These are phyloP conservation scores for Heteromeles arbutifolia DNA, from an alignment of 306 rosid species.

Conservation along the genomic window DNA sequence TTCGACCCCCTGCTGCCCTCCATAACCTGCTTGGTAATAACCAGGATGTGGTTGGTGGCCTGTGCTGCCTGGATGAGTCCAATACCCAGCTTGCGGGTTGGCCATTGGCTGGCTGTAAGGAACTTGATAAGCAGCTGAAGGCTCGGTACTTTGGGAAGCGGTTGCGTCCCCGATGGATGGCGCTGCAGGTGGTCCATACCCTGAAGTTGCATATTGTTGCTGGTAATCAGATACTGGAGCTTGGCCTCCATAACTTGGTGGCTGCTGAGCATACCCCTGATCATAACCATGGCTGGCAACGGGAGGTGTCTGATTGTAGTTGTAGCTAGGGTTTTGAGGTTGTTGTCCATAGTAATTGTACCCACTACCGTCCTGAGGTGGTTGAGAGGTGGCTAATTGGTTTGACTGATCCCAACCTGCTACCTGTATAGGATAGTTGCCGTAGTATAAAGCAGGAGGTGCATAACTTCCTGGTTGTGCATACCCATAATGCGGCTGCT, in stretches of 20 bases:
- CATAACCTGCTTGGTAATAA: constrained; percentile 30
- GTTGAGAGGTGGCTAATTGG: constrained; percentile 30
- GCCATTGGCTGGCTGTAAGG: constrained; percentile 22
- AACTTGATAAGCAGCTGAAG: constrained; percentile 17
- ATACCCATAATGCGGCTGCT: constrained; percentile 39
- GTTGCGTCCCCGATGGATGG: constrained; percentile 19
- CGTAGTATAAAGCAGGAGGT: constrained; percentile 31
- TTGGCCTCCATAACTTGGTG: constrained; percentile 29
- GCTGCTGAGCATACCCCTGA: constrained; percentile 38
- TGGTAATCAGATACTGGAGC: constrained; percentile 23
- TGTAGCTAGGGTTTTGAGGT: constrained; percentile 22
- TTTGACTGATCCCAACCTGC: constrained; percentile 41
- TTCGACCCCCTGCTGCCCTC: constrained; percentile 24
- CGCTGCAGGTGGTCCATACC: constrained; percentile 24
- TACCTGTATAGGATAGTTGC: constrained; percentile 33
- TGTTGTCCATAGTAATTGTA: constrained; percentile 39
- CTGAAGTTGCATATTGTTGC: constrained; percentile 18
- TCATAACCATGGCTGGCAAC: constrained; percentile 30
- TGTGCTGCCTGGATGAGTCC: constrained; percentile 31
- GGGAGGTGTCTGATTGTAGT: constrained; percentile 8
- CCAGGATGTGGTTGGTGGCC: constrained; percentile 24
- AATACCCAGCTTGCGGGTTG: constrained; percentile 31
- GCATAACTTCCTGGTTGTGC: constrained; percentile 34
- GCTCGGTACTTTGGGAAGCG: constrained; percentile 23
- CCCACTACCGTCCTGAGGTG: constrained; percentile 34